Conservation (phyloP, 768 basidiomycete genomes). For the Leccinum rimulosum region DNA sequence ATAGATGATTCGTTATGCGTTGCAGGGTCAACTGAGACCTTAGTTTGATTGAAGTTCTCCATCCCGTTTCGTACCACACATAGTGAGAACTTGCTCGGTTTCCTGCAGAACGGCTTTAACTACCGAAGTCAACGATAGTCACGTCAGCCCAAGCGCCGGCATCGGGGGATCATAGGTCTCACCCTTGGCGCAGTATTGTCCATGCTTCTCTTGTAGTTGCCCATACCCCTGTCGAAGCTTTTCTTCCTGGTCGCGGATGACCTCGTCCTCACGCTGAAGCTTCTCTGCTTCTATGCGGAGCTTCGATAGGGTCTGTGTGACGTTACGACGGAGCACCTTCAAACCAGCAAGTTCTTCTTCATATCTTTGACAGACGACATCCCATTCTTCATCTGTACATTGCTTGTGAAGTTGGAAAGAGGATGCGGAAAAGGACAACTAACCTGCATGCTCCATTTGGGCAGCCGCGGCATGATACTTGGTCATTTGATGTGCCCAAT, state of each 20-base stretch:
- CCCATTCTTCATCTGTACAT: constrained; percentile 55
- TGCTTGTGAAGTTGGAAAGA: not conserved
- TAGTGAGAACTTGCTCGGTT: constrained; percentile 41
- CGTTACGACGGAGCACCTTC: constrained; percentile 53
- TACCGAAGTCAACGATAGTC: constrained; percentile 13
- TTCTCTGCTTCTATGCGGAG: constrained; percentile 40
- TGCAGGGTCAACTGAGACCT: not conserved
- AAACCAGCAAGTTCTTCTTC: constrained; percentile 62
- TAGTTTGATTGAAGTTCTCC: constrained; percentile 14
- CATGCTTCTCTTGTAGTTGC: constrained; percentile 40
- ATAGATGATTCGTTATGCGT: not conserved
- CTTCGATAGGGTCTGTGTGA: constrained; percentile 40
- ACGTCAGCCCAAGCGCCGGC: constrained; percentile 5
- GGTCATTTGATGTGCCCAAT: constrained; percentile 54
- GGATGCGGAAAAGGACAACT: constrained; percentile 10
- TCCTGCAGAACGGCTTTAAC: constrained; percentile 44
- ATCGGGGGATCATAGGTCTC: constrained; percentile 3
- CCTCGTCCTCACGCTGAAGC: constrained; percentile 40
- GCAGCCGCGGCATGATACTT: constrained; percentile 43
- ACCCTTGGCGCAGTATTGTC: constrained; percentile 43
- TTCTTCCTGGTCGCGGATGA: constrained; percentile 41
- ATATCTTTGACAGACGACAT: constrained; percentile 53
- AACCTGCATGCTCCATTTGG: constrained; percentile 41
- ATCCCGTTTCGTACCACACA: constrained; percentile 46
- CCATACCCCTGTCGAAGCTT: constrained; percentile 38